phyloP scores from a whole-genome alignment of 31 red algal species.

The Endocladia muricata region DNA sequence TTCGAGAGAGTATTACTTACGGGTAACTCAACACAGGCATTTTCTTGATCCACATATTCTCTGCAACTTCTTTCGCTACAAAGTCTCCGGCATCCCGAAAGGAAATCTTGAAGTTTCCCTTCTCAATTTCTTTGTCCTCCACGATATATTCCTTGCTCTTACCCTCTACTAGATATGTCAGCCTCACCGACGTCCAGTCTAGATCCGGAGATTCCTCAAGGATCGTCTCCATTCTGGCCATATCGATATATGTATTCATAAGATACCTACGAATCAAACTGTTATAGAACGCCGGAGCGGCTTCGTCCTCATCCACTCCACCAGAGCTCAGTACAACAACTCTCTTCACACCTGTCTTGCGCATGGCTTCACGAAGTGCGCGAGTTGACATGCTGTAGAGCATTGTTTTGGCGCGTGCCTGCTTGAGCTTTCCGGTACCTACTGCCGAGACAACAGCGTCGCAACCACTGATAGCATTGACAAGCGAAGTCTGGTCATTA shows the following conservation, averaged over 20 bases:
- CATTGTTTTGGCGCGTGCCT: constrained; percentile 23
- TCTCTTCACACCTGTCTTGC: constrained; percentile 29
- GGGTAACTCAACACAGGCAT: constrained; percentile 38
- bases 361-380: constrained; percentile 20
- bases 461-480: constrained; percentile 22
- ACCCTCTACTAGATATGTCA: constrained; percentile 32
- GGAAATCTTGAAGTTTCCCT: constrained; percentile 34
- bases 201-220: constrained; percentile 27
- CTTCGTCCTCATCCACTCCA: constrained; percentile 57
- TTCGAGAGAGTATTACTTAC: too few species aligned
- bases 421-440: constrained; percentile 19
- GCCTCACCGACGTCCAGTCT: constrained; percentile 40
- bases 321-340: constrained; percentile 38
- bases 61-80: constrained; percentile 30
- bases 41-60: constrained; percentile 32
- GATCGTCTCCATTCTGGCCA: constrained; percentile 47
- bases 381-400: constrained; percentile 31
- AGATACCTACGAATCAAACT: constrained; percentile 38
- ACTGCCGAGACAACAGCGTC: constrained; percentile 45
- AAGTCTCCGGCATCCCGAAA: constrained; percentile 37
- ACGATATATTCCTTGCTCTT: constrained; percentile 26
- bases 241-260: constrained; percentile 57
- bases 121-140: constrained; percentile 3
- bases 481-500: constrained; percentile 13
- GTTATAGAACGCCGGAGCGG: constrained; percentile 48